phyloP scores from a whole-genome alignment of 805 yeast genomes.

The Saccharomycopsis sp. region DNA sequence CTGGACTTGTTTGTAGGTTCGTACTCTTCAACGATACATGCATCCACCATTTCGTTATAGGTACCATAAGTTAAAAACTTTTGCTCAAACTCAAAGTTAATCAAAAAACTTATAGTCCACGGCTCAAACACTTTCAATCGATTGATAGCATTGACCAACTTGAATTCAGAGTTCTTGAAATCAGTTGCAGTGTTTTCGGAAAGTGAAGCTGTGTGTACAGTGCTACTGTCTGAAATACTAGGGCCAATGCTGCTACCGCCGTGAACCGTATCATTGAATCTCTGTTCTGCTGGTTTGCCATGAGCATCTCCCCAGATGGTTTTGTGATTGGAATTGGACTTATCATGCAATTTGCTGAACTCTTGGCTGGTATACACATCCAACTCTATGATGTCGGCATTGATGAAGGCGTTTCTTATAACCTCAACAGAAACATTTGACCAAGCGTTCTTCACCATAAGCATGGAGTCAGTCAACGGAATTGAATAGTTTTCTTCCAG shows the following conservation, averaged over 20 bases:
- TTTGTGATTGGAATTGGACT: not conserved
- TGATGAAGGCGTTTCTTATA: conserved; percentile 25
- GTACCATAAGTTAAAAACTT: conserved; percentile 41
- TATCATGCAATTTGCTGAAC: conserved; percentile 1
- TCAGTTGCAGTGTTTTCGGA: conserved; percentile 18
- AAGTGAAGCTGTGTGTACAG: conserved; percentile 9
- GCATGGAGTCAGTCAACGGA: conserved; percentile 47
- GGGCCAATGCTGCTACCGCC: not conserved
- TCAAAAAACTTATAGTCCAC: conserved; percentile 49
- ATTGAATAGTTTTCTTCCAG: conserved; percentile 35
- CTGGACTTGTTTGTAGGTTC: conserved; percentile 25
- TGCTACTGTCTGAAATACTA: not conserved
- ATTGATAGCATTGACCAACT: conserved; percentile 37
- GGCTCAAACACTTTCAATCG: conserved; percentile 39
- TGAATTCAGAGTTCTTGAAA: conserved; percentile 29
- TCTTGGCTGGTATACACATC: conserved; percentile 12
- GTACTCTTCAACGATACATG: conserved; percentile 44
- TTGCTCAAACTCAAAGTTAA: conserved; percentile 39
- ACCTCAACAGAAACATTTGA: conserved; percentile 31
- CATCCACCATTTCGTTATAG: conserved; percentile 51
- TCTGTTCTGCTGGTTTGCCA: not conserved
- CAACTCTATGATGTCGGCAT: conserved; percentile 19
- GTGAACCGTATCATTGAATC: not conserved
- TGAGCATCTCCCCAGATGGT: not conserved
- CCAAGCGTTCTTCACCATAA: conserved; percentile 53